Percentiles rank a stretch among this genome's conserved stretches.
Conservation (phyloP, 1,139 yeast species). For the Trichomonascaceae sp. region DNA sequence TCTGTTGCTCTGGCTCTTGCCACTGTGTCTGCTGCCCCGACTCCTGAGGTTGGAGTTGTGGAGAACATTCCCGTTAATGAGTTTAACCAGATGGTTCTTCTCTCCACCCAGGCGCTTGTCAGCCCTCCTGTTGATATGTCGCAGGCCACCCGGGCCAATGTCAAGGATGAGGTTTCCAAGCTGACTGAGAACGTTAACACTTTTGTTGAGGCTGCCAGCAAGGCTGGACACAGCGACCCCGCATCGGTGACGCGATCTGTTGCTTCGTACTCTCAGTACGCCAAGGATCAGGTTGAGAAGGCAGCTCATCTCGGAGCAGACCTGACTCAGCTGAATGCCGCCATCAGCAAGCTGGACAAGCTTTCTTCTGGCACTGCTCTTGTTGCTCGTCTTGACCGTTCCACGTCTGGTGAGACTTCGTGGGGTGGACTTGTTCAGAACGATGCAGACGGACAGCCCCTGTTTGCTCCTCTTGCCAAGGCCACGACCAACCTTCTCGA, state of each 20-base stretch:
- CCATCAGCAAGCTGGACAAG: neutral
- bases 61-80: neutral
- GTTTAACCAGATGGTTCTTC: neutral
- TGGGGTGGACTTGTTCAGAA: neutral
- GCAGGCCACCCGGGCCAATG: neutral
- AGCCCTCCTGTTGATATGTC: neutral
- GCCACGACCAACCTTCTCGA: conserved; percentile 3
- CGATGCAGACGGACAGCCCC: conserved; percentile 3
- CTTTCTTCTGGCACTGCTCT: neutral
- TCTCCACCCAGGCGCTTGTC: neutral
- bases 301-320: neutral
- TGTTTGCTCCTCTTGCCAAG: conserved; percentile 7
- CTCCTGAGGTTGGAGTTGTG: neutral
- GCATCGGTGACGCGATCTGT: neutral
- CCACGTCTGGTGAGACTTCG: neutral
- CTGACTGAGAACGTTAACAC: neutral
- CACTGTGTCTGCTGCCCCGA: conserved; percentile 1
- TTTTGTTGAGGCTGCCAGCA: neutral
- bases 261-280: neutral
- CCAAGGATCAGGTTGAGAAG: neutral
- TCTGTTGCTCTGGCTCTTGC: conserved; percentile 1
- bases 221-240: neutral
- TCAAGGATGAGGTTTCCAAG: neutral
- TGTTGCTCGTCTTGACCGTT: neutral
- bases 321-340: neutral